Percentiles rank a stretch among this genome's conserved stretches.
Conservation (phyloP, 495 filamentous ascomycete genomes). For the Xylaria bambusicola region DNA sequence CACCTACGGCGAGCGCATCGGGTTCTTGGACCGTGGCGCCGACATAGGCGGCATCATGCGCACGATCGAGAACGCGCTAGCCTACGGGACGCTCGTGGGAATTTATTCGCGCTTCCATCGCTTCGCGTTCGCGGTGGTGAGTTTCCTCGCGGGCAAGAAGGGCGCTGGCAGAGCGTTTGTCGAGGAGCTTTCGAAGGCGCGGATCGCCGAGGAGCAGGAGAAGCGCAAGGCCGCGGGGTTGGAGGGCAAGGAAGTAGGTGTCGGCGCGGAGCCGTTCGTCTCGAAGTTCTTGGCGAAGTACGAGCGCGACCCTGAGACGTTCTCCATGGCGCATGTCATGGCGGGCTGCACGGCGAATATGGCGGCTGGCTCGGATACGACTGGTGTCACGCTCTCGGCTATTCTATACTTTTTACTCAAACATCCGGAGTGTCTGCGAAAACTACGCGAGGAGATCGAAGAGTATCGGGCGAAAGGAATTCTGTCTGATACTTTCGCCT, state of each 20-base stretch:
- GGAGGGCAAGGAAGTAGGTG: not conserved
- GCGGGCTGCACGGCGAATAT: constrained; percentile 53
- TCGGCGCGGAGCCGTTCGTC: constrained; percentile 34
- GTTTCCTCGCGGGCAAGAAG: constrained; percentile 40
- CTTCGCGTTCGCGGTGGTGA: constrained; percentile 35
- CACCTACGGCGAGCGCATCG: constrained; percentile 56
- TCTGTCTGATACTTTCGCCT: constrained; percentile 31
- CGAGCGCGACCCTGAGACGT: constrained; percentile 49
- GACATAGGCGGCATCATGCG: constrained; percentile 52
- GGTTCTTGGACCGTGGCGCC: constrained; percentile 50
- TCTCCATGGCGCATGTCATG: constrained; percentile 50
- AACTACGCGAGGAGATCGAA: constrained; percentile 47
- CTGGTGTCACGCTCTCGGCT: constrained; percentile 50
- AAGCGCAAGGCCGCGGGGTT: not conserved
- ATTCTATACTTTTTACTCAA: constrained; percentile 55
- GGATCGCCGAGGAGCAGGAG: constrained; percentile 39
- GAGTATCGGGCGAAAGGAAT: not conserved
- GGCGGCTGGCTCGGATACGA: constrained; percentile 58
- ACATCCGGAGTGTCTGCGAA: constrained; percentile 35
- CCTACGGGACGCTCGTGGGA: constrained; percentile 47
- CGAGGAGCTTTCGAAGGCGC: constrained; percentile 42
- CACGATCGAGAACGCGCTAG: constrained; percentile 38
- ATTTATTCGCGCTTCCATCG: constrained; percentile 53
- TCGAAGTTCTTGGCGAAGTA: constrained; percentile 50
- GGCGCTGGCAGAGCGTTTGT: constrained; percentile 45